These are phyloP conservation scores for Globisporangium lucens DNA, from an alignment of 352 stramenopile genomes.

Conservation along the genomic window DNA sequence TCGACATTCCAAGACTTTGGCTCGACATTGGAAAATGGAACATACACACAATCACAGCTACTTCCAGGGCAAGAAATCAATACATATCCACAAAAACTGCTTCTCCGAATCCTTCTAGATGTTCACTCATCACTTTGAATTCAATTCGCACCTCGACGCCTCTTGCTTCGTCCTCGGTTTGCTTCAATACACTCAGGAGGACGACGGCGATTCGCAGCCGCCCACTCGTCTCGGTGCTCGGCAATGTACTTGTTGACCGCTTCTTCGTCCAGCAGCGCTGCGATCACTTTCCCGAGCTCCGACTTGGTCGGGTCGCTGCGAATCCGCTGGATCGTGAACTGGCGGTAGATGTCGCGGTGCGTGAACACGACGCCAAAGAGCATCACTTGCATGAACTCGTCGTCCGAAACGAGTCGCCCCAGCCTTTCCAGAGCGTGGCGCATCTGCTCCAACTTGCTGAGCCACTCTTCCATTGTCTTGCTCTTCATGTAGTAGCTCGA, in stretches of 20 bases:
- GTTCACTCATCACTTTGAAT: not conserved
- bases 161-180: not conserved
- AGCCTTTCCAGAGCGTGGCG: not conserved
- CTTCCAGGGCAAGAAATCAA: too few species aligned
- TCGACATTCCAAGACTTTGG: not conserved
- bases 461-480: not conserved
- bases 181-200: not conserved
- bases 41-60: too few species aligned
- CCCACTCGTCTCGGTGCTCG: not conserved
- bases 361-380: not conserved
- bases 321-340: not conserved
- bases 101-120: not conserved
- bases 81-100: too few species aligned
- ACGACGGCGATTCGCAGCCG: not conserved
- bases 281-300: not conserved
- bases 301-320: not conserved
- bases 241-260: conserved; percentile 1
- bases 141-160: not conserved
- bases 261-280: not conserved
- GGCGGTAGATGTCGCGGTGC: not conserved
- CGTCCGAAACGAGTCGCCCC: not conserved
- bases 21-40: too few species aligned
- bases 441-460: not conserved
- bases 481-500: conserved; percentile 2
- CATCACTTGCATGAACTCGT: not conserved